Evolutionary conservation across 371 early-diverging fungal genomes (phyloP), one percentile per base, ranked within the genome.

Genomic region (Antonospora locustae): DNA sequence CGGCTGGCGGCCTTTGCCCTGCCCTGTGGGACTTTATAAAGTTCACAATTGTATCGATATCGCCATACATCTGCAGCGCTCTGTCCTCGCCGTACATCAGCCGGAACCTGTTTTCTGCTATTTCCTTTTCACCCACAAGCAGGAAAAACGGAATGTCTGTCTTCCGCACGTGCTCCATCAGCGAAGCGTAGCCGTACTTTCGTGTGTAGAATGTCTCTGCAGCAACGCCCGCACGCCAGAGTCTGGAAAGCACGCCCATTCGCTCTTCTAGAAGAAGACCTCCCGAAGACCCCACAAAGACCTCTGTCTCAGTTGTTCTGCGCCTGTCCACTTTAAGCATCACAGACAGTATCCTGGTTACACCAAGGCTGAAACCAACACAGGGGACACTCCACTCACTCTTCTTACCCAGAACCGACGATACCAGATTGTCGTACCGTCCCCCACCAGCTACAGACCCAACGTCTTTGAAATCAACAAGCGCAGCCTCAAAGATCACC

Each of bases 381-480:
- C 98, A 97, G 5, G 92, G 93, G 48, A 63, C 55, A 0, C 27
- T n/a, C 9, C 50, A 87, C 86, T 63, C 79, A 3, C 3, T 6
- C 27, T 12, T n/a, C 69, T 80, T 79, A 23, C 63, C 65, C 7
- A 66, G 48, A 66, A 97, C 87, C 85, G 86, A 87, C 38, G 87
- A 88, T 2, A 94, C 94, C 61, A 97, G 79, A 50, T 88, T 82
- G 66, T 97, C 98, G 74, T 97, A 97, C 44, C 98, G 85, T 14
- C 98, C 98, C 61, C 98, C 98, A 2, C 90, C 94, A 25, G 90
- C 87, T 55, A 97, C 82, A 2, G 94, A 90, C n/a, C 98, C 95
- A 16, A 92, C 82, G 24, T 63, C 53, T 14, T 27, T 25, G 27
- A 29, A 14, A 37, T 61, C 59, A 6, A 34, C 79, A 29, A 87